These are phyloP conservation scores for Naegleria gruberi DNA, from an alignment of 208 protist species.

Conservation along the genomic window DNA sequence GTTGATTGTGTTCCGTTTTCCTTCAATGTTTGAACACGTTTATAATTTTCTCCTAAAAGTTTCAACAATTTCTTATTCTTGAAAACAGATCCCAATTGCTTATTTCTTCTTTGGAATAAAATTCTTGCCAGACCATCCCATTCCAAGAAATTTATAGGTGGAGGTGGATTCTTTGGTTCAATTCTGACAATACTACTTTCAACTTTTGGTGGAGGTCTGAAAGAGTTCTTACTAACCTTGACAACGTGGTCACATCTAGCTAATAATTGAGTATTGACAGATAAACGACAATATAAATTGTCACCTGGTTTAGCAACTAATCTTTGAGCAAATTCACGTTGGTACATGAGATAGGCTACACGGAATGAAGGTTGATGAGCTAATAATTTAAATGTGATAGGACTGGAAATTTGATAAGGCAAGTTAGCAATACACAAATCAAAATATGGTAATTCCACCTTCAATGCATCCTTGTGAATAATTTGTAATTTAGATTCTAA, in stretches of 20 bases:
- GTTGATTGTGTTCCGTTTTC: background rate
- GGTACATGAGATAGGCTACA: constrained; percentile 98
- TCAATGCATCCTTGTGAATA: constrained; percentile 95
- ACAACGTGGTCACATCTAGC: constrained; percentile 93
- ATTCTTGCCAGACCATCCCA: constrained; percentile 98
- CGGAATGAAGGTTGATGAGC: constrained; percentile 79
- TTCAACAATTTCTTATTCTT: constrained; percentile 66
- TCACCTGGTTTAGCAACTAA: constrained; percentile 94
- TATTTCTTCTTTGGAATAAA: constrained; percentile 98
- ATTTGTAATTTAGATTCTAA: constrained; percentile 86
- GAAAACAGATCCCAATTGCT: constrained; percentile 95
- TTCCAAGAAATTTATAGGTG: constrained; percentile 95
- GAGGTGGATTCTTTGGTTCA: constrained; percentile 90
- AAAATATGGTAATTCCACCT: constrained; percentile 98
- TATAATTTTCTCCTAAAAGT: constrained; percentile 64
- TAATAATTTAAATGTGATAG: constrained; percentile 98
- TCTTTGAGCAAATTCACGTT: constrained; percentile 97
- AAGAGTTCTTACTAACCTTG: constrained; percentile 98
- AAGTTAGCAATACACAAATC: constrained; percentile 99
- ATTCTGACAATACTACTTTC: constrained; percentile 97
- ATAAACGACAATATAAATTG: constrained; percentile 95
- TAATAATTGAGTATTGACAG: constrained; percentile 97
- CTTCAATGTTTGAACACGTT: constrained; percentile 46
- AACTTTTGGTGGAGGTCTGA: constrained; percentile 97
- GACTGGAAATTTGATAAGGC: constrained; percentile 99